Conservation (phyloP, 495 filamentous ascomycete species). For the Neurospora sp. region DNA sequence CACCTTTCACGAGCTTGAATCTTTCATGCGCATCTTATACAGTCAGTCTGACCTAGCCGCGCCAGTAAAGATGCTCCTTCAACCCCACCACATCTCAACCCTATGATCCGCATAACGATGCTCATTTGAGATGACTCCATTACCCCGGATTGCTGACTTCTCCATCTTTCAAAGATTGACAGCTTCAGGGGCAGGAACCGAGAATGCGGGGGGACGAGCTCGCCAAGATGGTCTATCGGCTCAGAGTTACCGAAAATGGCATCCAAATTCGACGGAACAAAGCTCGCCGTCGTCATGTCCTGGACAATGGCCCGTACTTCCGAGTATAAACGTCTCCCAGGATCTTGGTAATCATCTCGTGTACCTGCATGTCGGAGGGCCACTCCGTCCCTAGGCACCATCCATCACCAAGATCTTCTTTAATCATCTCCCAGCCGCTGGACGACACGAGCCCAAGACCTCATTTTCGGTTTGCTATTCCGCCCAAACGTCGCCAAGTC, state of each 20-base stretch:
- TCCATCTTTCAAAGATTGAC: not conserved
- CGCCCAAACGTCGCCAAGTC: not conserved
- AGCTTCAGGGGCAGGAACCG: not conserved
- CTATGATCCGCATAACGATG: not conserved
- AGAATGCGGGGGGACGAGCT: not conserved
- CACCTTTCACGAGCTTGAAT: not conserved
- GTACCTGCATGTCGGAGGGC: not conserved
- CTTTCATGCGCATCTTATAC: not conserved
- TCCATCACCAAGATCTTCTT: not conserved
- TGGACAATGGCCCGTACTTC: not conserved
- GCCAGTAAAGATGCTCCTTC: not conserved
- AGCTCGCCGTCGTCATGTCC: not conserved
- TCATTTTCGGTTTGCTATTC: not conserved
- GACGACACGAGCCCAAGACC: not conserved
- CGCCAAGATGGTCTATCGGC: not conserved
- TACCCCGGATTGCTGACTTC: not conserved
- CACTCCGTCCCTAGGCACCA: not conserved
- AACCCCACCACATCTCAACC: not conserved
- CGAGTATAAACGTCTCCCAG: not conserved
- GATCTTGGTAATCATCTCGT: not conserved
- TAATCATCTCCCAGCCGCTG: not conserved
- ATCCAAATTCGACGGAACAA: not conserved
- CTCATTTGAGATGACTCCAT: not conserved
- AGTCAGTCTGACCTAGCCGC: not conserved
- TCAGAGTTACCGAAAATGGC: not conserved